These are phyloP conservation scores for Tilletia walkeri DNA, from an alignment of 1,284 basidiomycete genomes.

Conservation along the genomic window DNA sequence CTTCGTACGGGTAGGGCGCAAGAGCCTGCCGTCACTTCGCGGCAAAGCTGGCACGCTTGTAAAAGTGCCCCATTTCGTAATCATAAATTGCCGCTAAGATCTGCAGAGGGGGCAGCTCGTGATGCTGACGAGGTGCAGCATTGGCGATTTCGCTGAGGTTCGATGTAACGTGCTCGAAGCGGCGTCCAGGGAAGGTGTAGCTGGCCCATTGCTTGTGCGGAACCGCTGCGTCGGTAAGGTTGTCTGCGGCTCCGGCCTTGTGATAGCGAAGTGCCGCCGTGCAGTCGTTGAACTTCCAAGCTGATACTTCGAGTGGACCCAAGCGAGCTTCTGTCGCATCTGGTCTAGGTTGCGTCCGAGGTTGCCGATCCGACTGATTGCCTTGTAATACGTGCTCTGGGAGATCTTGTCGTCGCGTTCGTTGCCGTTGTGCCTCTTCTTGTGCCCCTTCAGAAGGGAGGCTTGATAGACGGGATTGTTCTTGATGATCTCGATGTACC, in stretches of 20 bases:
- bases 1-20: too few relatives aligned
- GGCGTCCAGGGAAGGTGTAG: background rate
- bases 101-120: slow-evolving; percentile 1
- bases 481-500: too few relatives aligned
- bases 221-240: background rate
- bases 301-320: too few relatives aligned
- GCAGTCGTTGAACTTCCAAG: slow-evolving; percentile 1
- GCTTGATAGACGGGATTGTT: too few relatives aligned
- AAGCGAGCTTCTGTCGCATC: too few relatives aligned
- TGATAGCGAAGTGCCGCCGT: background rate
- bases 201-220: background rate
- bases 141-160: background rate
- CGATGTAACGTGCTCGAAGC: background rate
- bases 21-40: too few relatives aligned
- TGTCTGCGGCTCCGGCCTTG: background rate
- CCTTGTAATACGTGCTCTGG: too few relatives aligned
- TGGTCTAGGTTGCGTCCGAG: too few relatives aligned
- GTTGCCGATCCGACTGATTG: background rate
- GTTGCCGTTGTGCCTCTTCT: too few relatives aligned
- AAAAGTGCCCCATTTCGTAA: slow-evolving; percentile 5
- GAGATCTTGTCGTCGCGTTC: too few relatives aligned
- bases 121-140: background rate
- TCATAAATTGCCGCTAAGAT: background rate
- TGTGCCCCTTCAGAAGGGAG: too few relatives aligned
- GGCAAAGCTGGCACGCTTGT: background rate